These are phyloP conservation scores for Chernovozyma aurita DNA, from an alignment of 1,139 yeast species.

Conservation along the genomic window DNA sequence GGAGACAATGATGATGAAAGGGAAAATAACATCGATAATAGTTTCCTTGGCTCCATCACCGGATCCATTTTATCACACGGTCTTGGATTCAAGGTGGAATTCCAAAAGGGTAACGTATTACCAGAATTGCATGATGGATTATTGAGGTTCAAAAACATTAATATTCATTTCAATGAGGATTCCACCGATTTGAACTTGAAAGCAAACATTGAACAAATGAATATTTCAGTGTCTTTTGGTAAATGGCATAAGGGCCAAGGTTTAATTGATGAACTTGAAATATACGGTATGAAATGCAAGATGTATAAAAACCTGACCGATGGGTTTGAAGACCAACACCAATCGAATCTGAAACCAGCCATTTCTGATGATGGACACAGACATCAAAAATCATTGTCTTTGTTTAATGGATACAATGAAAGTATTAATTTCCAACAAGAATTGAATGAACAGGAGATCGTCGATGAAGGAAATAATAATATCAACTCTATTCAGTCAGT, in stretches of 20 bases:
- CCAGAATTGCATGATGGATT: constrained; percentile 57
- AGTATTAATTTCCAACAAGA: constrained; percentile 3
- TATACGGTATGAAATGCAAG: constrained; percentile 58
- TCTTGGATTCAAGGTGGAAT: constrained; percentile 32
- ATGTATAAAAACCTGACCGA: constrained; percentile 13
- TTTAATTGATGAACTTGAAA: constrained; percentile 55
- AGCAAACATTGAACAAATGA: constrained; percentile 50
- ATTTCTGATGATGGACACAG: too few species aligned
- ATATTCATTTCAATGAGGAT: constrained; percentile 16
- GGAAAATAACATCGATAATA: constrained; percentile 14
- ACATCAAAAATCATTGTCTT: neutral
- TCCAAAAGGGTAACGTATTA: constrained; percentile 31
- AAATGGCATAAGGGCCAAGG: constrained; percentile 75
- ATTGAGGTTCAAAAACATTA: constrained; percentile 54
- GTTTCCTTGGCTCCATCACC: constrained; percentile 31
- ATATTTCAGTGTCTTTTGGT: constrained; percentile 54
- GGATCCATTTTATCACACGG: constrained; percentile 38
- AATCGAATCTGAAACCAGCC: neutral
- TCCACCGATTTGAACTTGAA: constrained; percentile 13
- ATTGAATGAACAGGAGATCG: neutral
- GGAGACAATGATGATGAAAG: constrained; percentile 12
- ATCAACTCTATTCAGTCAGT: constrained; percentile 7
- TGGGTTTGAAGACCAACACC: neutral
- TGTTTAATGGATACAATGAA: constrained; percentile 2
- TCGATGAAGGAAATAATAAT: constrained; percentile 1